A percentile compares a stretch with the other conserved stretches of the same genome.
Conservation (phyloP, 148 eudicot genomes). For the Vaccinium vitisidaea region DNA sequence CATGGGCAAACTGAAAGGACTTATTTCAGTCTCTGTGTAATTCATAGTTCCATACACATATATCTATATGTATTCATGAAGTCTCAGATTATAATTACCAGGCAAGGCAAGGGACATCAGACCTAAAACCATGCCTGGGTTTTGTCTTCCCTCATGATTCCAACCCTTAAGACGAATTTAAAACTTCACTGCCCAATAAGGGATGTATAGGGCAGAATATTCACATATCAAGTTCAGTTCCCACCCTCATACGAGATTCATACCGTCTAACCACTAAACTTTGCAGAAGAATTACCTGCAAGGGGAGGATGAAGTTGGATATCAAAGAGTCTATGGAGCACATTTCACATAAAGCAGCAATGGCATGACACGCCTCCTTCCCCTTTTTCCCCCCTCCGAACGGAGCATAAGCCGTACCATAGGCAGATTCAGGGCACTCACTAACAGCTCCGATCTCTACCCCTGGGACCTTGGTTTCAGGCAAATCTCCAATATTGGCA, state of each 20-base stretch:
- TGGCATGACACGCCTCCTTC: conserved; percentile 92
- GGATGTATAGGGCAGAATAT: not conserved
- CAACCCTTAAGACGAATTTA: not conserved
- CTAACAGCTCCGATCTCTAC: not conserved
- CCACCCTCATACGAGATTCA: not conserved
- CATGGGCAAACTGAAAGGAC: too few relatives aligned
- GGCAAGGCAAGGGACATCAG: not conserved
- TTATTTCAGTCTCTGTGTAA: too few relatives aligned
- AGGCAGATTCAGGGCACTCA: conserved; percentile 37
- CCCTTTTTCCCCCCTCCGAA: conserved; percentile 78
- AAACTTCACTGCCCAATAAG: not conserved
- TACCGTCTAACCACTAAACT: not conserved
- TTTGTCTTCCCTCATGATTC: not conserved
- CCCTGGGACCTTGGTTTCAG: not conserved
- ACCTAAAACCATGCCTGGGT: not conserved
- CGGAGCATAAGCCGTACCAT: conserved; percentile 84
- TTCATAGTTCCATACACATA: not conserved
- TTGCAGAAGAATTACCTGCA: conserved; percentile 59
- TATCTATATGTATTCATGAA: not conserved
- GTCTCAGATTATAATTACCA: not conserved
- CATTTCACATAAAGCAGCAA: conserved; percentile 90
- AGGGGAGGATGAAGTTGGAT: conserved; percentile 95
- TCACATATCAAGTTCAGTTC: not conserved
- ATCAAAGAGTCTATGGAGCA: conserved; percentile 91
- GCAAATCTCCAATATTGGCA: conserved; percentile 22